phyloP scores from a whole-genome alignment of 1,284 basidiomycete genomes.

The Lentinula novae-zelandiae region DNA sequence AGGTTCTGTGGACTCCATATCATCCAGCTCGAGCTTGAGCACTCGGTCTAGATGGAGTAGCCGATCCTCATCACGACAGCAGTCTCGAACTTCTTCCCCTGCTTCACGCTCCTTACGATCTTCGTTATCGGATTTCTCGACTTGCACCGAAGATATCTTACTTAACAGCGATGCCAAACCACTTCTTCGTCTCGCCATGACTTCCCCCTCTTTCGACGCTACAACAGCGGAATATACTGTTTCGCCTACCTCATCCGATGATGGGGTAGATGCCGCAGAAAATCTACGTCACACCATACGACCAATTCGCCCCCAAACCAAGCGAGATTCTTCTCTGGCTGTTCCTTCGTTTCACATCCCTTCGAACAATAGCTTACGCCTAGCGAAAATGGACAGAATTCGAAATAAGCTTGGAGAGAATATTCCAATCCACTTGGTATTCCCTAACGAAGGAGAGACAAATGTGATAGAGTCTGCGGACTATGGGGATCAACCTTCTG shows the following conservation, averaged over 20 bases:
- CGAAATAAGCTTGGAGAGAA: conserved; percentile 55
- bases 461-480: background rate
- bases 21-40: background rate
- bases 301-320: background rate
- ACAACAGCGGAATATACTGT: background rate
- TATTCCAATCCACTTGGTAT: conserved; percentile 55
- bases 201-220: background rate
- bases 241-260: background rate
- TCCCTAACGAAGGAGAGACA: conserved; percentile 31
- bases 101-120: background rate
- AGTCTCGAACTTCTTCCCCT: background rate
- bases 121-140: background rate
- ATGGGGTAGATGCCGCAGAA: conserved; percentile 2
- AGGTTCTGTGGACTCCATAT: conserved; percentile 7
- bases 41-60: conserved; percentile 1
- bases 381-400: conserved; percentile 57
- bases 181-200: background rate
- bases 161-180: background rate
- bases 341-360: conserved; percentile 35
- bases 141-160: background rate
- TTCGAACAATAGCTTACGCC: conserved; percentile 35
- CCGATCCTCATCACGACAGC: conserved; percentile 2
- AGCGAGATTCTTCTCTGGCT: conserved; percentile 23
- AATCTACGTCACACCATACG: conserved; percentile 10
- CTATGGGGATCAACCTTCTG: background rate